Evolutionary conservation across 129 eudicot species (phyloP).

Genomic region (Tagetes erecta): DNA sequence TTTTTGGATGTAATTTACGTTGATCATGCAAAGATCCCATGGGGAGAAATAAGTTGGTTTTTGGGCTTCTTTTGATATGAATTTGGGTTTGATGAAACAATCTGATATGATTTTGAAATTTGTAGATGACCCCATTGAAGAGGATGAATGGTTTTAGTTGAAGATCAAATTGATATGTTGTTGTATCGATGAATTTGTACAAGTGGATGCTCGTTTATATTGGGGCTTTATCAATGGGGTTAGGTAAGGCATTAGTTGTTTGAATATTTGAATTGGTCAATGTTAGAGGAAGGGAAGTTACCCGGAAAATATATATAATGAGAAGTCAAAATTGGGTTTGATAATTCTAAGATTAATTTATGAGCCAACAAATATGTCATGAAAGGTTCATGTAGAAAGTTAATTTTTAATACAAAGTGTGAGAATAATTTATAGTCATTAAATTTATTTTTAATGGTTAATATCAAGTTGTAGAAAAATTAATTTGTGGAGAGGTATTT

Average conservation of each 20-base stretch:
- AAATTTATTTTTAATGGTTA: too few relatives aligned
- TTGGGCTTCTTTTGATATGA: conserved; percentile 36
- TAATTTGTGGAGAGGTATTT: too few relatives aligned
- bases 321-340: too few relatives aligned
- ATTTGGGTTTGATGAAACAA: conserved; percentile 52
- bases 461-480: too few relatives aligned
- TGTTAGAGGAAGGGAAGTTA: too few relatives aligned
- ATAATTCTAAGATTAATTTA: too few relatives aligned
- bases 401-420: too few relatives aligned
- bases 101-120: conserved; percentile 44
- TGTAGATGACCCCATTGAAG: conserved; percentile 27
- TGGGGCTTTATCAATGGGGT: not conserved
- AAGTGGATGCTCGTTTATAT: not conserved
- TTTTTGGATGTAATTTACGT: conserved; percentile 53
- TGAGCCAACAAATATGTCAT: too few relatives aligned
- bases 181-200: too few relatives aligned
- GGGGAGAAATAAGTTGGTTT: conserved; percentile 51
- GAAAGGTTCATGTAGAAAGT: too few relatives aligned
- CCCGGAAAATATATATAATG: too few relatives aligned
- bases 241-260: conserved; percentile 1
- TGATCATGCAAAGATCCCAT: conserved; percentile 52
- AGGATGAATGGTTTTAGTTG: not conserved
- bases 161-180: not conserved
- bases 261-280: not conserved
- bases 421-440: too few relatives aligned